Percentiles rank a stretch among this genome's conserved stretches.
These are phyloP conservation scores for Panaeolus cyanescens DNA, from an alignment of 768 basidiomycete species.

Conservation along the genomic window DNA sequence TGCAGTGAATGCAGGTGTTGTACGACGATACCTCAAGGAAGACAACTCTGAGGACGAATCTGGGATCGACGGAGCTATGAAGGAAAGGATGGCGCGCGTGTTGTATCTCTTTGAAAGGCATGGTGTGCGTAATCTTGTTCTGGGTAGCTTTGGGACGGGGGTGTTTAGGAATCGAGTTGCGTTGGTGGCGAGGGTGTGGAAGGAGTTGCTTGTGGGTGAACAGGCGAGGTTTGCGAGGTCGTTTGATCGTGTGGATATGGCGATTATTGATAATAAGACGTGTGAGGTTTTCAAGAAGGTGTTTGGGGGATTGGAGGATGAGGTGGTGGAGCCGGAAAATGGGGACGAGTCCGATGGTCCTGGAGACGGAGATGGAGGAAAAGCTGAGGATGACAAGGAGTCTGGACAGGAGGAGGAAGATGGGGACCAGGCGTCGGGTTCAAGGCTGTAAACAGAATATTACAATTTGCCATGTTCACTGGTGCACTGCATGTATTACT, in stretches of 20 bases:
- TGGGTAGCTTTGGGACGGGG: constrained; percentile 76
- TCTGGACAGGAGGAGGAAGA: not conserved
- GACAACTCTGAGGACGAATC: constrained; percentile 7
- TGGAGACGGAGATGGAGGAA: not conserved
- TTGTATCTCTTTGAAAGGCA: constrained; percentile 62
- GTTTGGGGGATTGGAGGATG: not conserved
- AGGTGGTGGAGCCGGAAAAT: not conserved
- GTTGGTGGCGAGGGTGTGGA: constrained; percentile 61
- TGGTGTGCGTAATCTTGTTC: constrained; percentile 56
- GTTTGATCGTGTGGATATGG: constrained; percentile 11
- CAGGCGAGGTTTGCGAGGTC: constrained; percentile 11
- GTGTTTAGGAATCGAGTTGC: constrained; percentile 63
- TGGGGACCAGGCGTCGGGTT: too few relatives aligned
- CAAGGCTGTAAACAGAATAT: too few relatives aligned
- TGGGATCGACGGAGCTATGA: constrained; percentile 43
- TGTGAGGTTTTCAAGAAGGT: constrained; percentile 5
- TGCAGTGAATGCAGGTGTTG: constrained; percentile 62
- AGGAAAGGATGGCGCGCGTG: constrained; percentile 68
- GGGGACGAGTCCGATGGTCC: not conserved
- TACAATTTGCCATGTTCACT: too few relatives aligned
- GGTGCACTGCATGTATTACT: too few relatives aligned
- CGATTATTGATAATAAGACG: constrained; percentile 7
- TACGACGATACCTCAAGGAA: constrained; percentile 18
- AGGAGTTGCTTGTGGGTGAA: constrained; percentile 42
- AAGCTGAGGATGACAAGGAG: not conserved